These are phyloP conservation scores for Gautieria morchelliformis DNA, from an alignment of 768 basidiomycete genomes.

Conservation along the genomic window DNA sequence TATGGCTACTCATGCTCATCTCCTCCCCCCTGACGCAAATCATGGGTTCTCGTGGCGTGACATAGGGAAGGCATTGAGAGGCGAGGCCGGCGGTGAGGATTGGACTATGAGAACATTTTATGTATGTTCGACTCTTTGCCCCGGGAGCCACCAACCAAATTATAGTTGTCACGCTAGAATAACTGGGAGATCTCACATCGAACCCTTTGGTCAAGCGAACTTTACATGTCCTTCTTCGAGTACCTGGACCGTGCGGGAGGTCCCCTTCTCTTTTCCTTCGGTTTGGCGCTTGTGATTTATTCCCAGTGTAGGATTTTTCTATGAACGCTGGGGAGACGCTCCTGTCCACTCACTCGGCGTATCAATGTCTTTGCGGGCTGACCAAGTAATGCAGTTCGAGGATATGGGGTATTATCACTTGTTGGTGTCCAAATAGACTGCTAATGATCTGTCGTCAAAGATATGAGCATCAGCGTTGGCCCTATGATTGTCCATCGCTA, in stretches of 20 bases:
- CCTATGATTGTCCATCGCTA: background rate
- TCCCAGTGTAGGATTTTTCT: conserved; percentile 24
- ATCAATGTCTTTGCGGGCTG: conserved; percentile 1
- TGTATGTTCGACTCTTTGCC: background rate
- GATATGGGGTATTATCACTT: conserved; percentile 1
- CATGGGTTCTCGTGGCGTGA: conserved; percentile 1
- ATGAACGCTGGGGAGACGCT: conserved; percentile 29
- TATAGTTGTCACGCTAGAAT: conserved; percentile 20
- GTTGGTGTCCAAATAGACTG: background rate
- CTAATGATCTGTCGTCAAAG: background rate
- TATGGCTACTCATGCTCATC: background rate
- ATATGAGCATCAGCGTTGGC: conserved; percentile 2
- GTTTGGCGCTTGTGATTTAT: background rate
- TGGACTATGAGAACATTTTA: background rate
- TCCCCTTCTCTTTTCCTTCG: background rate
- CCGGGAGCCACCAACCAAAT: background rate
- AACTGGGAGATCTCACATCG: conserved; percentile 32
- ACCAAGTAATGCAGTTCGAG: conserved; percentile 2
- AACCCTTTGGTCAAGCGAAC: conserved; percentile 25
- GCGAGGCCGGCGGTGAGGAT: background rate
- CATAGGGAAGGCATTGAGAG: background rate
- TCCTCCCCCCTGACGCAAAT: background rate
- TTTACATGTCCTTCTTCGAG: conserved; percentile 27
- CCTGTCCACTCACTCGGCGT: conserved; percentile 27
- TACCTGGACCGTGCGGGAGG: conserved; percentile 25